phyloP scores from a whole-genome alignment of 2,329 filamentous ascomycete genomes.

The Alternaria incomplexa region DNA sequence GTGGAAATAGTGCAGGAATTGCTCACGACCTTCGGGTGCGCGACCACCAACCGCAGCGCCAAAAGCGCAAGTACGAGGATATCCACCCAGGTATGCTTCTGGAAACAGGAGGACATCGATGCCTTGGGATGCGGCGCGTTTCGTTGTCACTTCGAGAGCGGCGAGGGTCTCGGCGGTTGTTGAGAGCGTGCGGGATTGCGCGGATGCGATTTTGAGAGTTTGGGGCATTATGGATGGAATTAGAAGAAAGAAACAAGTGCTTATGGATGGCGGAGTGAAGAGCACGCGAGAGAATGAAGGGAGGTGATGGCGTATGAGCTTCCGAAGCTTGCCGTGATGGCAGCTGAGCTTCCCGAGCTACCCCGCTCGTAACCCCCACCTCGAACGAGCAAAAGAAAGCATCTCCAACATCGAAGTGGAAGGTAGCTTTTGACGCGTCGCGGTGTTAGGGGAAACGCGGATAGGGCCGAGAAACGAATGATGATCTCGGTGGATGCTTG shows the following conservation, averaged over 20 bases:
- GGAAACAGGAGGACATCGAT: slow-evolving; percentile 83
- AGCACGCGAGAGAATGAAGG: neutral
- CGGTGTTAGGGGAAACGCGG: neutral
- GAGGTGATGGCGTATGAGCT: neutral
- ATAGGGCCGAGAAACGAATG: neutral
- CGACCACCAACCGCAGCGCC: slow-evolving; percentile 76
- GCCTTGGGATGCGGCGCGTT: slow-evolving; percentile 64
- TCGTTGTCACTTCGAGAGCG: slow-evolving; percentile 68
- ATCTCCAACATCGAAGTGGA: neutral
- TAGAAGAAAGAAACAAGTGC: neutral
- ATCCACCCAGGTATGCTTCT: slow-evolving; percentile 90
- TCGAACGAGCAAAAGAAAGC: neutral
- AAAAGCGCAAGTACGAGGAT: slow-evolving; percentile 81
- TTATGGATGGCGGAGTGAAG: neutral
- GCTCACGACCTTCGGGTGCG: slow-evolving; percentile 73
- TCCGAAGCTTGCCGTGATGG: neutral
- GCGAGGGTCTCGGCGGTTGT: slow-evolving; percentile 66
- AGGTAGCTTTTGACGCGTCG: too few species aligned
- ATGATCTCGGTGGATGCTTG: neutral
- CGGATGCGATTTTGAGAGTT: slow-evolving; percentile 56
- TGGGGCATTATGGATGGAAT: slow-evolving; percentile 47
- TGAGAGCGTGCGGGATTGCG: slow-evolving; percentile 56
- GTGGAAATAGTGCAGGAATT: slow-evolving; percentile 82
- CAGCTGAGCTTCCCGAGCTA: neutral
- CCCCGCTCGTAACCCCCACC: slow-evolving; percentile 4